Base-by-base conservation (phyloP, 805 yeast genomes). In the Priceomyces carsonii region DNA sequence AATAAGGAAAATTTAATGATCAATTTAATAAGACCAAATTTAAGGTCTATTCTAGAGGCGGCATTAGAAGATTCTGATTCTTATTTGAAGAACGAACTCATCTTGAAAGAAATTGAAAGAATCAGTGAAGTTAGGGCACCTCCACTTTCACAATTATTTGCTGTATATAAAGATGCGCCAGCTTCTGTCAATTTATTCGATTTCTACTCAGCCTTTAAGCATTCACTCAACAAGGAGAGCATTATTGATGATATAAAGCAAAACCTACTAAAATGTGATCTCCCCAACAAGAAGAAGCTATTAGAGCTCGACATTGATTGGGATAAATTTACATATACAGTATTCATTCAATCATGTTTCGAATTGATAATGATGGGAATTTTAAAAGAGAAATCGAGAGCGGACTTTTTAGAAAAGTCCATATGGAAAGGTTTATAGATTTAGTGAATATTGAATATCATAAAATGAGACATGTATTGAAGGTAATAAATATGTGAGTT, bases 141-240 rank as follows among this genome's bases (percentile, higher is more conserved):
- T 1, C 61, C 77, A 3, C 50, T 80, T 5, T 63, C 76, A 19
- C 76, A 73, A 32, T 54, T 89, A 35, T 89, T 77, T 59, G 73
- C 77, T 31, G 66, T 86, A 10, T 83, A 82, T 54, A 75, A 93
- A 40, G 96, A 89, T 47, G 90, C 96, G 0, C 84, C 85, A 16
- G 68, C 80, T 3, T 62, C 71, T 19, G 71, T 85, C 42, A 85
- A 85, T 50, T 70, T 82, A 35, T 80, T 69, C 58, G 95, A 85
- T 46, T 80, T 79, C 45, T 85, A 70, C 49, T 55, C 63, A 16
- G 81, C 85, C 0, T 84, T 84, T 59, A 75, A 69, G 49, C 75
- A 69, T 38, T 61, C 78, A 0, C 45, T 80, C 19, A 51, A 50
- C 26, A 53, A 53, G 38, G 41, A 39, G 5, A 53, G 53, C 18